These are phyloP conservation scores for Salvia splendens DNA, from an alignment of 257 asterid species.

Conservation along the genomic window DNA sequence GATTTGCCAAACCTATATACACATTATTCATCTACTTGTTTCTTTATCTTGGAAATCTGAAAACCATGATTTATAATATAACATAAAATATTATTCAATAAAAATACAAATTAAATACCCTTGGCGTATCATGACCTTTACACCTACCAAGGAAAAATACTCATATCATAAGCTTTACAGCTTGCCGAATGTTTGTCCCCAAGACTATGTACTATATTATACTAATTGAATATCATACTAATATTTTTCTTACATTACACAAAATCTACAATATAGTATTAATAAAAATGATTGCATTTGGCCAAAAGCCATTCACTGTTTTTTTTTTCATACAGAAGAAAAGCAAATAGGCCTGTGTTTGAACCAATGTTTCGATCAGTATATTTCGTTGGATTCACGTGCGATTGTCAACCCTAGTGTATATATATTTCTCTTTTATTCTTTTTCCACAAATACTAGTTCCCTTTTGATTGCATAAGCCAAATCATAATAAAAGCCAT, in stretches of 20 bases:
- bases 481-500: constrained; percentile 28
- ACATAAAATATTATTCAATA: neutral
- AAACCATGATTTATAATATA: neutral
- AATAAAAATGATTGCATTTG: constrained; percentile 39
- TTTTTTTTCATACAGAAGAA: constrained; percentile 8
- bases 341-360: constrained; percentile 36
- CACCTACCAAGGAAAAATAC: constrained; percentile 24
- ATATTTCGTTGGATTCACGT: constrained; percentile 59
- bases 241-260: neutral
- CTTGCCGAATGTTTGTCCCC: constrained; percentile 41
- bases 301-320: constrained; percentile 39
- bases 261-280: neutral
- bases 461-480: constrained; percentile 19
- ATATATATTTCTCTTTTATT: neutral
- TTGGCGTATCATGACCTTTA: constrained; percentile 20
- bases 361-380: constrained; percentile 36
- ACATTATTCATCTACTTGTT: neutral
- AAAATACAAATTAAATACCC: neutral
- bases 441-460: neutral
- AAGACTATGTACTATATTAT: neutral
- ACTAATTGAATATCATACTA: neutral
- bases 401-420: constrained; percentile 52
- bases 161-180: constrained; percentile 21
- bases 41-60: neutral
- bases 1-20: constrained; percentile 37